These are phyloP conservation scores for Flaveria linearis DNA, from an alignment of 129 eudicot genomes.

Conservation along the genomic window DNA sequence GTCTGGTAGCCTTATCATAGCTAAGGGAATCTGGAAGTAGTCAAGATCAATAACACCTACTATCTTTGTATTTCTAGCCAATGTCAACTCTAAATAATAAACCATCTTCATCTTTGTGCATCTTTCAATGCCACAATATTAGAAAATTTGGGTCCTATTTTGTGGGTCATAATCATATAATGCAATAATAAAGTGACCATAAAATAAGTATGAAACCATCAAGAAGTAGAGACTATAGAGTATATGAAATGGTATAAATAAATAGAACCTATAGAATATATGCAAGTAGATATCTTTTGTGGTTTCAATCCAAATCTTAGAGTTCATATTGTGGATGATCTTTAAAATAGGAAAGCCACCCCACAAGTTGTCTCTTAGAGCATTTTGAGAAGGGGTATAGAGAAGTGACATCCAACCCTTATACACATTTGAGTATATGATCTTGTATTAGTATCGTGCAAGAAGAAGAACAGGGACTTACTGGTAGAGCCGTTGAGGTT, in stretches of 20 bases:
- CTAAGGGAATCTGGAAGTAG: constrained; percentile 37
- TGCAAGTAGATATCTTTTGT: constrained; percentile 2
- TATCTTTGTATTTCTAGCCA: constrained; percentile 18
- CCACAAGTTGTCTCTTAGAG: constrained; percentile 25
- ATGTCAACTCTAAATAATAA: constrained; percentile 20
- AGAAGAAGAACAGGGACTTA: neutral
- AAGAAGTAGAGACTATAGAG: constrained; percentile 11
- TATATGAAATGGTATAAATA: neutral
- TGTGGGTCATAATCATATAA: constrained; percentile 16
- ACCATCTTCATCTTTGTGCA: constrained; percentile 18
- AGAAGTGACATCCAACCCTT: constrained; percentile 36
- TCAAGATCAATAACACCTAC: constrained; percentile 37
- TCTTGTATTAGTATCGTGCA: neutral
- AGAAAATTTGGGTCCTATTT: constrained; percentile 13
- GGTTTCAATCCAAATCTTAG: constrained; percentile 12
- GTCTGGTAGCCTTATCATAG: constrained; percentile 23
- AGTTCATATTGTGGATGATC: constrained; percentile 15
- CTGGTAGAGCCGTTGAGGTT: neutral
- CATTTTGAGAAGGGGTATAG: constrained; percentile 33
- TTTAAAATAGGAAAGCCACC: constrained; percentile 16
- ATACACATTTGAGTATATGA: constrained; percentile 3
- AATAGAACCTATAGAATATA: constrained; percentile 6
- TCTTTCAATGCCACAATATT: constrained; percentile 20
- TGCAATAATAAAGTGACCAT: neutral
- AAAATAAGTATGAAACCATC: constrained; percentile 21